phyloP scores from a whole-genome alignment of 495 filamentous ascomycete species.

The Lichina pygmaea region DNA sequence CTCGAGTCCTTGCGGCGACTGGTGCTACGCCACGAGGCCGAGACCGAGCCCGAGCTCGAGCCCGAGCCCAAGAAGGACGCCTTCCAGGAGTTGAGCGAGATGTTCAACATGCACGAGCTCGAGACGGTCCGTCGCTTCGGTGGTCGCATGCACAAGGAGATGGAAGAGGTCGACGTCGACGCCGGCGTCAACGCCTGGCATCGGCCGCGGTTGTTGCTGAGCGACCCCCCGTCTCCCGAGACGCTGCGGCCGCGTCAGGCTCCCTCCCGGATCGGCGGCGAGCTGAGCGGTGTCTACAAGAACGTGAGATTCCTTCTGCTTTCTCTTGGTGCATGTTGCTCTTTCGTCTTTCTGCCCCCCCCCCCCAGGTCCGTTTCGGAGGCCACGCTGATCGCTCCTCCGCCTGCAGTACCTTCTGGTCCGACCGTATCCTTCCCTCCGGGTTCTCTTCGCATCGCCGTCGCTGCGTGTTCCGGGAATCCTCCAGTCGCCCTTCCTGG shows the following conservation, averaged over 20 bases:
- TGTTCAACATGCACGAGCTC: slow-evolving; percentile 32
- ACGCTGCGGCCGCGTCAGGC: neutral
- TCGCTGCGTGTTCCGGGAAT: slow-evolving; percentile 36
- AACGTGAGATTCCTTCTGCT: slow-evolving; percentile 4
- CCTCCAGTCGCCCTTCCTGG: slow-evolving; percentile 32
- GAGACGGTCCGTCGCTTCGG: slow-evolving; percentile 26
- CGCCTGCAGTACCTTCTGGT: slow-evolving; percentile 28
- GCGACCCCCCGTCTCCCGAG: slow-evolving; percentile 4
- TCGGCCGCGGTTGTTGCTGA: slow-evolving; percentile 15
- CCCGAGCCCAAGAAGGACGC: slow-evolving; percentile 14
- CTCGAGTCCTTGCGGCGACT: slow-evolving; percentile 26
- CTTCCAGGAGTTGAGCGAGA: slow-evolving; percentile 31
- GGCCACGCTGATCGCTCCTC: neutral
- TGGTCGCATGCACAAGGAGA: slow-evolving; percentile 26
- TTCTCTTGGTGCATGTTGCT: neutral
- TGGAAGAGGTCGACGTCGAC: slow-evolving; percentile 15
- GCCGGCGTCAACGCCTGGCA: slow-evolving; percentile 9
- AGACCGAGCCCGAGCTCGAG: neutral
- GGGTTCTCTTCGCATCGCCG: slow-evolving; percentile 38
- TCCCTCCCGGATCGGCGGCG: slow-evolving; percentile 5
- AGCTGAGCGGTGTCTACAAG: slow-evolving; percentile 19
- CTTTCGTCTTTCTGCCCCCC: neutral
- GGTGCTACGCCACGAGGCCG: slow-evolving; percentile 6
- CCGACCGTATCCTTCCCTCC: slow-evolving; percentile 29
- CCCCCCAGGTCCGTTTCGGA: neutral